These are phyloP conservation scores for Salix exigua DNA, from an alignment of 345 rosid genomes.

Conservation along the genomic window DNA sequence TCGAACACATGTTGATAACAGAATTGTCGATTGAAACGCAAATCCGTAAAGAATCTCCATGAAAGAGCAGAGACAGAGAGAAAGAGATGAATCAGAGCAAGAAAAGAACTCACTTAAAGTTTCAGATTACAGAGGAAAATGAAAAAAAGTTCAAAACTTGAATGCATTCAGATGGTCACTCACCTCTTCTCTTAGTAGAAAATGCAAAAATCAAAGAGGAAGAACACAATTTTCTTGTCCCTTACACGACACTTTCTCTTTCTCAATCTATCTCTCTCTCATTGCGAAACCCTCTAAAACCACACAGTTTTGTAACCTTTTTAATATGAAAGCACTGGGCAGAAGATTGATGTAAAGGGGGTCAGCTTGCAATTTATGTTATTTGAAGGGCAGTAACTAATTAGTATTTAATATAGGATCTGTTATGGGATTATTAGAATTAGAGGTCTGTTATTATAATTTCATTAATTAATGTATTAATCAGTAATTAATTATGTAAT, in stretches of 20 bases:
- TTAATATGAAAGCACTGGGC: too few species aligned
- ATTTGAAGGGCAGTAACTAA: too few species aligned
- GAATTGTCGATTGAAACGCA: slow-evolving; percentile 7
- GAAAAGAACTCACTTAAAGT: not conserved
- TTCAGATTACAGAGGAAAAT: not conserved
- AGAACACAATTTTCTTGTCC: slow-evolving; percentile 17
- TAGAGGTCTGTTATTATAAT: too few species aligned
- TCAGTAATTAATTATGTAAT: too few species aligned
- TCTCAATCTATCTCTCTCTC: not conserved
- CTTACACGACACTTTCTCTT: slow-evolving; percentile 5
- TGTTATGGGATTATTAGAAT: too few species aligned
- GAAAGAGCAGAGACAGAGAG: not conserved
- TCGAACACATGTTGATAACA: slow-evolving; percentile 20
- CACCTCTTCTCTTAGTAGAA: slow-evolving; percentile 27
- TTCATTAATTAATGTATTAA: too few species aligned
- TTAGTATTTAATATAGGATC: too few species aligned
- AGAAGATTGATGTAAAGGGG: too few species aligned
- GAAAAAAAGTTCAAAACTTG: not conserved
- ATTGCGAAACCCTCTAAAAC: slow-evolving; percentile 28
- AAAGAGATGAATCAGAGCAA: not conserved
- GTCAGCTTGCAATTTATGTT: too few species aligned
- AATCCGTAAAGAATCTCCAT: slow-evolving; percentile 2
- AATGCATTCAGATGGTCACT: not conserved
- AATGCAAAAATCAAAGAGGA: slow-evolving; percentile 13
- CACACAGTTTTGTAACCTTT: not conserved